These are phyloP conservation scores for Copromyces sp. DNA, from an alignment of 495 filamentous ascomycete species.

Conservation along the genomic window DNA sequence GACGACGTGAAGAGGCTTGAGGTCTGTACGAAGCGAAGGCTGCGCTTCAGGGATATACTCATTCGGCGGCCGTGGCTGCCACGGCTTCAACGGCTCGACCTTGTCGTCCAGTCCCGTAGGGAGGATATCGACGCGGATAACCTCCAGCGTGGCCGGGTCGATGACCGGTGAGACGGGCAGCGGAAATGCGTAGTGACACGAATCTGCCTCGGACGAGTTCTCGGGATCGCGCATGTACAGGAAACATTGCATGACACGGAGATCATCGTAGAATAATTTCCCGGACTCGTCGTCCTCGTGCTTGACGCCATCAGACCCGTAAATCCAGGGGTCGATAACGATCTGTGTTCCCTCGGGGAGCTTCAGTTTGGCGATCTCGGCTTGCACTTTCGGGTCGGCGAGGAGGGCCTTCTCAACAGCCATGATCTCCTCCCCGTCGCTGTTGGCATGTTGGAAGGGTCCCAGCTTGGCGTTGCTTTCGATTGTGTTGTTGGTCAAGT, in stretches of 20 bases:
- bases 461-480: constrained; percentile 51
- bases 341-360: constrained; percentile 52
- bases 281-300: constrained; percentile 23
- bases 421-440: constrained; percentile 52
- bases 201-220: constrained; percentile 46
- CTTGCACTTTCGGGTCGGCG: constrained; percentile 46
- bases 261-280: constrained; percentile 40
- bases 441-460: constrained; percentile 44
- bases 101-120: constrained; percentile 54
- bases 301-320: constrained; percentile 53
- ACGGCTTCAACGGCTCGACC: constrained; percentile 42
- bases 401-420: constrained; percentile 47
- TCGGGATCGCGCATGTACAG: constrained; percentile 53
- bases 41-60: constrained; percentile 72
- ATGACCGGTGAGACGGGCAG: constrained; percentile 71
- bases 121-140: constrained; percentile 51
- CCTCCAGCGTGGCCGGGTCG: constrained; percentile 49
- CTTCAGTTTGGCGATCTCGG: constrained; percentile 52
- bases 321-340: constrained; percentile 62
- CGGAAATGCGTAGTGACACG: constrained; percentile 73
- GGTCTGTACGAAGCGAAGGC: constrained; percentile 43
- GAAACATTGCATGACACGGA: constrained; percentile 55
- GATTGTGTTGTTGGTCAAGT: constrained; percentile 41
- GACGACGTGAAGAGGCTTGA: constrained; percentile 66
- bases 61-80: constrained; percentile 44